phyloP scores from a whole-genome alignment of 495 filamentous ascomycete genomes.

The Talaromyces liani region DNA sequence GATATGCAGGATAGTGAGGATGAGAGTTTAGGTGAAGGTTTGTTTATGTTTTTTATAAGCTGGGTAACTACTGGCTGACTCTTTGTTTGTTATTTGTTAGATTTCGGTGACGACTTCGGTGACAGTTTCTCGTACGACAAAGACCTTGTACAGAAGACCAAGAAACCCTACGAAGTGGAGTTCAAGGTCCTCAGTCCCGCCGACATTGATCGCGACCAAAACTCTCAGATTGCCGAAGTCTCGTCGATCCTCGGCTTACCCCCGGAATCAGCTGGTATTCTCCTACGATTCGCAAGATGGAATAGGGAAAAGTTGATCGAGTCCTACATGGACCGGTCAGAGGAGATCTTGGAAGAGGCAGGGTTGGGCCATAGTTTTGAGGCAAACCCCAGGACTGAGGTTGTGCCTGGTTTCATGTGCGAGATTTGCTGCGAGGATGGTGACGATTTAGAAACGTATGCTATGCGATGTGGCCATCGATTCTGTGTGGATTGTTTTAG shows the following conservation, averaged over 20 bases:
- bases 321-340: constrained; percentile 80
- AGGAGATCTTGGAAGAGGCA: constrained; percentile 73
- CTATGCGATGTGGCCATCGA: constrained; percentile 93
- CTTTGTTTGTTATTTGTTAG: constrained; percentile 34
- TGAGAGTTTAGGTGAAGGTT: constrained; percentile 73
- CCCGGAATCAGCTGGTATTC: constrained; percentile 79
- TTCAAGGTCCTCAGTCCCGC: constrained; percentile 70
- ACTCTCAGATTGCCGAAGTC: constrained; percentile 78
- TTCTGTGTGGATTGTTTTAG: constrained; percentile 91
- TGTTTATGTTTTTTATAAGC: constrained; percentile 15
- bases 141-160: constrained; percentile 59
- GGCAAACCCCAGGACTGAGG: constrained; percentile 57
- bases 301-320: constrained; percentile 94
- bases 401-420: constrained; percentile 72
- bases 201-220: constrained; percentile 77
- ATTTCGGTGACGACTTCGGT: constrained; percentile 72
- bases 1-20: constrained; percentile 66
- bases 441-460: constrained; percentile 72
- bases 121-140: constrained; percentile 70
- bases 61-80: constrained; percentile 9
- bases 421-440: constrained; percentile 95
- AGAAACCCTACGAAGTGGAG: constrained; percentile 74
- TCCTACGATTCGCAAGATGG: constrained; percentile 84
- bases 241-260: constrained; percentile 80
- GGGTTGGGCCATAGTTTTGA: constrained; percentile 64